Percentiles rank a stretch among this genome's conserved stretches.
Evolutionary conservation across 805 yeast species (phyloP).

Genomic region (Candida orba): DNA sequence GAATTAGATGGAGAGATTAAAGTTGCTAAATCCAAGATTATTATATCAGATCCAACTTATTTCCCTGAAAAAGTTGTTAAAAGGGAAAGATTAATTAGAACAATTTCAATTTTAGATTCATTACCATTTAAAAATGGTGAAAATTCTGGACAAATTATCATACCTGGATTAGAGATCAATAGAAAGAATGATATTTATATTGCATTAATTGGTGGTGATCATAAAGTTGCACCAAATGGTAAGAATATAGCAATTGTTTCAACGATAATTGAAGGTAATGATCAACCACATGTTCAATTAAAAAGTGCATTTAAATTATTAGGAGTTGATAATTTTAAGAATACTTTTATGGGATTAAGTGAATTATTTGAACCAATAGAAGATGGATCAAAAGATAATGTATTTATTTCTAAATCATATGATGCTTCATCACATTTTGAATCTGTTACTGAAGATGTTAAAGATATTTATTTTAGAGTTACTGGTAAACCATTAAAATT

Average conservation of each 20-base stretch:
- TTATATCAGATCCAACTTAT: conserved; percentile 96
- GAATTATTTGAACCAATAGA: conserved; percentile 82
- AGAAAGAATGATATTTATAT: conserved; percentile 92
- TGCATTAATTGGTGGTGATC: conserved; percentile 83
- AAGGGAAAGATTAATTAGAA: conserved; percentile 33
- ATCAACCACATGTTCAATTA: conserved; percentile 89
- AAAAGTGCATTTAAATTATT: conserved; percentile 90
- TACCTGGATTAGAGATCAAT: conserved; percentile 92
- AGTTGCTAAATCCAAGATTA: conserved; percentile 82
- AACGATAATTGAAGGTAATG: conserved; percentile 87
- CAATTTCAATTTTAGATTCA: conserved; percentile 80
- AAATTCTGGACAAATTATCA: conserved; percentile 88
- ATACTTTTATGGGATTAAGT: conserved; percentile 83
- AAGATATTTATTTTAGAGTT: conserved; percentile 85
- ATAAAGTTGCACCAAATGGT: conserved; percentile 84
- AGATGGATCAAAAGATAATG: conserved; percentile 74
- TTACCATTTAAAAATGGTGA: conserved; percentile 70
- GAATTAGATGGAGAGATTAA: conserved; percentile 58
- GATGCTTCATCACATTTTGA: conserved; percentile 96
- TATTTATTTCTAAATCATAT: conserved; percentile 81
- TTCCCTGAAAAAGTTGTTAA: conserved; percentile 60
- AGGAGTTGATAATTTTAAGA: conserved; percentile 49
- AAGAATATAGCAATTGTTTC: conserved; percentile 90
- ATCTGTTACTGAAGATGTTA: conserved; percentile 92
- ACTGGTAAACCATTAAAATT: conserved; percentile 79